Evolutionary conservation across 176 grass and related monocot genomes (phyloP), one percentile per base, ranked within the genome.

Genomic region (Avena sativa): DNA sequence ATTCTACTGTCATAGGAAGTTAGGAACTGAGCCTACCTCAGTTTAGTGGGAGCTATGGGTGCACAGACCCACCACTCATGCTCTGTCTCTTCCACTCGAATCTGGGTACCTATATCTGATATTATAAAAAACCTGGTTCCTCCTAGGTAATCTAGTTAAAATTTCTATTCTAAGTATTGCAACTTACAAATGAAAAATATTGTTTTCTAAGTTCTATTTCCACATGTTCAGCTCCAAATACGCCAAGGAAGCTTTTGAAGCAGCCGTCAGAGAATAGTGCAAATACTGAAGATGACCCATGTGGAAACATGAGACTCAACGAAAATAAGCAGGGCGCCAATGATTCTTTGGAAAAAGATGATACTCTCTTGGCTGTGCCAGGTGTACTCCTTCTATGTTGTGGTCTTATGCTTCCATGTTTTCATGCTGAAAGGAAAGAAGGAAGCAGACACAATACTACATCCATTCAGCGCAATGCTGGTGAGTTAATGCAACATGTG

Each of bases 341-440:
- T 83, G 81, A 87, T 95, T 90, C 82, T 85, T 92, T 89, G 83
- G 92, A 83, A 84, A 78, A 86, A 44, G 83, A 87, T 17, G 85
- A 90, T 90, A 86, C 89, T 64, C 76, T 89, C 58, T 63, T 99
- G 30, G 92, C 86, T n/a, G 67, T 99, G 65, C 97, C 94, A 76
- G 94, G 94, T 89, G 85, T 94, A 36, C 81, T 99, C 79, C 94
- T 99, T 25, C 71, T 99, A 25, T 99, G 94, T 14, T 93, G 91
- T 63, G 94, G 94, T 57, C 79, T 99, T 16, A 91, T 99, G 82
- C 86, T 93, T 79, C 97, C 97, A 79, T 96, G 97, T 86, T 96
- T 99, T 87, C 90, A 89, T 56, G 85, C 97, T 19, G 65, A 90
- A 86, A 80, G 83, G 66, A 96, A 89, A 86, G 94, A 99, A 81